These are phyloP conservation scores for Saccharomycopsis olivae DNA, from an alignment of 805 yeast genomes.

Conservation along the genomic window DNA sequence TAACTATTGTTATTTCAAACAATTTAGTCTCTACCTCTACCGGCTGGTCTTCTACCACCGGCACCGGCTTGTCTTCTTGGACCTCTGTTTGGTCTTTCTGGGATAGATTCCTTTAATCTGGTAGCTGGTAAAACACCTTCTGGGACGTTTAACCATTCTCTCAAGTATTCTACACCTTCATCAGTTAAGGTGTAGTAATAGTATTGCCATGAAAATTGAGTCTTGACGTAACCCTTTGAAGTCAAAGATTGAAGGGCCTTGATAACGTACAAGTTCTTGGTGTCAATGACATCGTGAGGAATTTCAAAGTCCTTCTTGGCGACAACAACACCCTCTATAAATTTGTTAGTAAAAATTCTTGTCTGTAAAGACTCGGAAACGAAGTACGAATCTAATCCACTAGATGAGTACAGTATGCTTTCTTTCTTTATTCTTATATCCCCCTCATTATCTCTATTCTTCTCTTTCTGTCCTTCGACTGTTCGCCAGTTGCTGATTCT, in stretches of 20 bases:
- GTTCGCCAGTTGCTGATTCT: no score
- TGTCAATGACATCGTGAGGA: slow-evolving; percentile 96
- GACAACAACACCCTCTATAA: slow-evolving; percentile 95
- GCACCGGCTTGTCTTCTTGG: slow-evolving; percentile 52
- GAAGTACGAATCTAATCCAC: no score
- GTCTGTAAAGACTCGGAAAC: not conserved
- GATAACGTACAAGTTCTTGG: slow-evolving; percentile 95
- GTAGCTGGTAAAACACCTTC: slow-evolving; percentile 98
- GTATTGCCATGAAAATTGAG: slow-evolving; percentile 99
- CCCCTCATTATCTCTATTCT: no score
- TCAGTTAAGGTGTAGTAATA: slow-evolving; percentile 99
- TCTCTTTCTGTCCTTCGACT: no score
- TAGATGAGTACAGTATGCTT: no score
- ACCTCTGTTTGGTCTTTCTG: slow-evolving; percentile 59
- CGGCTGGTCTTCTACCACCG: slow-evolving; percentile 46
- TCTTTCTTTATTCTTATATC: no score
- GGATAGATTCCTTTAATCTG: slow-evolving; percentile 89
- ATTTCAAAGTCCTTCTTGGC: slow-evolving; percentile 99
- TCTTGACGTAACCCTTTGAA: slow-evolving; percentile 98
- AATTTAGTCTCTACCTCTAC: slow-evolving; percentile 30
- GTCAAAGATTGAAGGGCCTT: slow-evolving; percentile 99
- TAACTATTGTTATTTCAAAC: no score
- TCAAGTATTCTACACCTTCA: slow-evolving; percentile 97
- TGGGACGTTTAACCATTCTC: slow-evolving; percentile 98
- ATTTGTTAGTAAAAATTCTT: slow-evolving; percentile 22